phyloP scores from a whole-genome alignment of 306 rosid species.

The Crotalaria pallida region DNA sequence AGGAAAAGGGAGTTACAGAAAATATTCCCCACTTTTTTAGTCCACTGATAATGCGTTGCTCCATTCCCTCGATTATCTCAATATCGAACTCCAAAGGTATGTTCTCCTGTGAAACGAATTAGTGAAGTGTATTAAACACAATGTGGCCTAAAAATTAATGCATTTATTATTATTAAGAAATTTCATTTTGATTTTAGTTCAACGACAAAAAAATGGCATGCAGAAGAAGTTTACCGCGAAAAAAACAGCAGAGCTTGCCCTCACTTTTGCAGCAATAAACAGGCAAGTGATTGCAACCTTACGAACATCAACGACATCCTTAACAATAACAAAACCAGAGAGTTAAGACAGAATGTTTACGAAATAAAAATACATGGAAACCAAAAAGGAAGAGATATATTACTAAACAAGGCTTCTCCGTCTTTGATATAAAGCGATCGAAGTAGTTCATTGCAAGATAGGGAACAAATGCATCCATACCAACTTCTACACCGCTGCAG shows the following conservation, averaged over 20 bases:
- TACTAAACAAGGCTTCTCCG: background rate
- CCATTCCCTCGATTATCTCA: background rate
- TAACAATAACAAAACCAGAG: background rate
- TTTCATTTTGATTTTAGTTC: too few species aligned
- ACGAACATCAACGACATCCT: background rate
- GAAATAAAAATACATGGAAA: background rate
- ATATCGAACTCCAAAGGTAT: background rate
- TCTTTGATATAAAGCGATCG: background rate
- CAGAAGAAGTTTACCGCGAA: background rate
- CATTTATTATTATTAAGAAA: too few species aligned
- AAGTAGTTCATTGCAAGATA: constrained; percentile 22
- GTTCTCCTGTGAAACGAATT: background rate
- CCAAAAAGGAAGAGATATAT: background rate
- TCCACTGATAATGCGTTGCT: too few species aligned
- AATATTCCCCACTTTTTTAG: too few species aligned
- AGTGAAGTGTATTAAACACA: background rate
- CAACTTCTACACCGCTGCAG: background rate
- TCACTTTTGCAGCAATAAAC: constrained; percentile 6
- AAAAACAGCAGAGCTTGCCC: background rate
- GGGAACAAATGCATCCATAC: constrained; percentile 14
- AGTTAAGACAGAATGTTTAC: background rate
- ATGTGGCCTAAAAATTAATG: background rate
- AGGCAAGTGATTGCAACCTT: background rate
- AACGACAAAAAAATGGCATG: background rate
- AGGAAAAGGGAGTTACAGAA: constrained; percentile 13